Base-by-base conservation (phyloP, 768 basidiomycete genomes). In the Agaricus sinodeliciosus region DNA sequence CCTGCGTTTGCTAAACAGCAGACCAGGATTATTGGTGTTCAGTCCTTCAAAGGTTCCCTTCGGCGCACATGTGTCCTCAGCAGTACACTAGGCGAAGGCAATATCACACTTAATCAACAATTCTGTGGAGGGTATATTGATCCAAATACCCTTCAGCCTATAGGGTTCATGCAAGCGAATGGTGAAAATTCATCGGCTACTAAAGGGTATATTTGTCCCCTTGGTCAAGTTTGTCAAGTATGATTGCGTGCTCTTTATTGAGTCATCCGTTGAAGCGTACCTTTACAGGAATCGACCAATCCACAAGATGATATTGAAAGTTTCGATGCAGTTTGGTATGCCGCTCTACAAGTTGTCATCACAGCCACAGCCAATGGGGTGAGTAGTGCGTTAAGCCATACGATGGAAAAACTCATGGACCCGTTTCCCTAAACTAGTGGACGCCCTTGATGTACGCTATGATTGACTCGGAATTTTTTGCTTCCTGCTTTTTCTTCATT, bases 171-270 rank as follows among this genome's bases (percentile, higher is more conserved):
- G 45, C 64, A 48, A 44, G 59, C 63, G 60, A 66, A 64, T n/a
- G 69, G 70, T 11, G 39, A 37, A 2, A 55, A 55, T 12, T 52
- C 63, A 9, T 25, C 54, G 0, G 59, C 65, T 0, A 44, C 73
- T 0, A 98, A 97, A 63, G 95, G 95, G 0, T 97, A 82, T 62
- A 85, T 94, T 19, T 98, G 95, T 67, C 92, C 94, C 0, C 60
- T 87, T 3, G 91, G 91, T 0, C 92, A 92, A 63, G 61, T 86
- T 12, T 98, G 95, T 69, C 75, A 75, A 70, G 91, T 90, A 51
- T 47, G 72, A 9, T n/a, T 31, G 22, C 6, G 0, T 37, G 34
- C 26, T 50, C n/a, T 41, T 9, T 28, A 44, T 3, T n/a, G 4
- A 13, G 8, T 31, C 9, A 31, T 26, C n/a, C 27, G 22, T 43